Evolutionary conservation across 306 rosid species (phyloP).

Genomic region (Purshia tridentata): DNA sequence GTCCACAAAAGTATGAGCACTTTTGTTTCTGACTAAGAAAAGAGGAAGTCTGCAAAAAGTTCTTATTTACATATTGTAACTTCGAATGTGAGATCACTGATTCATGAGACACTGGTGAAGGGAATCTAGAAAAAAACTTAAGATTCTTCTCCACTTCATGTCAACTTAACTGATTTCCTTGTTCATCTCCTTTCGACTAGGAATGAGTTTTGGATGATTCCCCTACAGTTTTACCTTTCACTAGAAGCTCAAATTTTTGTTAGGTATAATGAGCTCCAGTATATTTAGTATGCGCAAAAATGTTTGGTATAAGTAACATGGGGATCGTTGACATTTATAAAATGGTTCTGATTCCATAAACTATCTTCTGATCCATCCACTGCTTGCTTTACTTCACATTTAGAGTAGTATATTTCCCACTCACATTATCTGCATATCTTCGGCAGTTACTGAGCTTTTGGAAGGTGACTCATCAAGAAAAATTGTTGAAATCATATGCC

Average conservation of each 20-base stretch:
- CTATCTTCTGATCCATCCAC: not conserved
- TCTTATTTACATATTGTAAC: constrained; percentile 1
- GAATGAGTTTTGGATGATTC: constrained; percentile 1
- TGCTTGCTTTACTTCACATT: not conserved
- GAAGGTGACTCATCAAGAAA: constrained; percentile 95
- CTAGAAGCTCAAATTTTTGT: not conserved
- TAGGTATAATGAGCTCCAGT: not conserved
- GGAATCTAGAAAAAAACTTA: constrained; percentile 22
- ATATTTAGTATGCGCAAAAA: not conserved
- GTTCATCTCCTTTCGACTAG: constrained; percentile 23
- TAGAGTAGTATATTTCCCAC: not conserved
- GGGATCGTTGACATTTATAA: not conserved
- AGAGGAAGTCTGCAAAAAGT: not conserved
- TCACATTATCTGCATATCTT: not conserved
- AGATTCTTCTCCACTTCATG: constrained; percentile 23
- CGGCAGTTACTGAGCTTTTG: constrained; percentile 81
- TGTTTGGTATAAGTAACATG: not conserved
- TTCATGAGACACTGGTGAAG: constrained; percentile 25
- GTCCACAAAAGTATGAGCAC: constrained; percentile 28
- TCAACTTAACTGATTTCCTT: constrained; percentile 16
- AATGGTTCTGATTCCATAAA: not conserved
- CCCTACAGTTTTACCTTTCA: not conserved
- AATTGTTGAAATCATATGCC: constrained; percentile 88
- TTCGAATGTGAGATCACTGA: not conserved
- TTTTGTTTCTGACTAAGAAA: constrained; percentile 3